These are phyloP conservation scores for Lunularia cruciata DNA, from an alignment of 225 moss, liverwort and hornwort species.

Conservation along the genomic window DNA sequence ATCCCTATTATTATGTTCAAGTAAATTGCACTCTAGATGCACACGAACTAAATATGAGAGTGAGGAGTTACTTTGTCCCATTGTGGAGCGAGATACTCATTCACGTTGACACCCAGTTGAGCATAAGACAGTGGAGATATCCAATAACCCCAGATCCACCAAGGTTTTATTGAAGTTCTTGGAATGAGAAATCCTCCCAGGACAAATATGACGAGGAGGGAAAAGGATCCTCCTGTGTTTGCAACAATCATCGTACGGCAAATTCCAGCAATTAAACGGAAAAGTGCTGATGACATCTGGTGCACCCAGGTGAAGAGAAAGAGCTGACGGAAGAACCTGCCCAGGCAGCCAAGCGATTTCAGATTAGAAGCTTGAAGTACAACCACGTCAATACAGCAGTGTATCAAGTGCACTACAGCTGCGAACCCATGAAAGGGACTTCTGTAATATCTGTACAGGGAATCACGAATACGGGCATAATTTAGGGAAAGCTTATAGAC, in stretches of 20 bases:
- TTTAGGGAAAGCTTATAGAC: no score
- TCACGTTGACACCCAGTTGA: conserved; percentile 26
- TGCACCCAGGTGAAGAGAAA: conserved; percentile 38
- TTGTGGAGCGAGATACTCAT: conserved; percentile 42
- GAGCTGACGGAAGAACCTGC: conserved; percentile 43
- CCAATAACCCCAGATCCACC: conserved; percentile 50
- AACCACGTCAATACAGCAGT: no score
- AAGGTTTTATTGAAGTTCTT: conserved; percentile 26
- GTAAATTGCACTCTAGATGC: no score
- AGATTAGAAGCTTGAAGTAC: no score
- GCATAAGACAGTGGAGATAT: conserved; percentile 41
- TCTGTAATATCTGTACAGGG: no score
- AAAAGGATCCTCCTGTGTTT: conserved; percentile 45
- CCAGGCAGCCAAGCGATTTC: neutral
- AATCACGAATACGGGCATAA: no score
- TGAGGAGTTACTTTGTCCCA: conserved; percentile 31
- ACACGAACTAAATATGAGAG: neutral
- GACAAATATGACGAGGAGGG: conserved; percentile 20
- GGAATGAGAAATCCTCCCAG: conserved; percentile 44
- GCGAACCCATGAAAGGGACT: no score
- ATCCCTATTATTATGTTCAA: no score
- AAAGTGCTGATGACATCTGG: conserved; percentile 32
- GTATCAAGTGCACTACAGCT: no score
- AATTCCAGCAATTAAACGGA: conserved; percentile 40
- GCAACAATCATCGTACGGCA: conserved; percentile 37